Percentiles rank a stretch among this genome's conserved stretches.
Conservation (phyloP, 768 basidiomycete genomes). For the Pleurotus salmoneostramineus region DNA sequence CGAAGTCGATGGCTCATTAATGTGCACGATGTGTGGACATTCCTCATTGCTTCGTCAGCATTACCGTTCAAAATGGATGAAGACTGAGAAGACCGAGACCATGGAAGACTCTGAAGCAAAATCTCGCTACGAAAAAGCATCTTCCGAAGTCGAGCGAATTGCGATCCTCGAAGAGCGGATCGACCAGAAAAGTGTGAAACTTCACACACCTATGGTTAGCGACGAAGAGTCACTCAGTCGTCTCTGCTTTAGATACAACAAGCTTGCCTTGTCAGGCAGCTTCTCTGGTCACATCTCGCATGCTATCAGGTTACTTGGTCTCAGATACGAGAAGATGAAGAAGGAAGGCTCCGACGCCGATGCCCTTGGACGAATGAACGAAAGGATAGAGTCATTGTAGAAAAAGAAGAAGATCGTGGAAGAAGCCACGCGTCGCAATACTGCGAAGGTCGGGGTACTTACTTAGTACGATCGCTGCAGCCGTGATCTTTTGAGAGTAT, state of each 20-base stretch:
- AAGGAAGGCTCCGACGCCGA: slow-evolving; percentile 2
- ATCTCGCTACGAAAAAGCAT: slow-evolving; percentile 11
- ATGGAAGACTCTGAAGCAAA: slow-evolving; percentile 12
- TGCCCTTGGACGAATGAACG: neutral
- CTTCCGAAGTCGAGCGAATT: slow-evolving; percentile 7
- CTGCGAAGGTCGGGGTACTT: neutral
- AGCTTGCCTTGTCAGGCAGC: slow-evolving; percentile 14
- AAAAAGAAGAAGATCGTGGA: slow-evolving; percentile 7
- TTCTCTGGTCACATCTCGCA: slow-evolving; percentile 10
- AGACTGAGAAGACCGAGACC: slow-evolving; percentile 1
- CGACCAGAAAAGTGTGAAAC: neutral
- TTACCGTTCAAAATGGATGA: slow-evolving; percentile 12
- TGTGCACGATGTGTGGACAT: slow-evolving; percentile 13
- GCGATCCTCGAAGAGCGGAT: slow-evolving; percentile 1
- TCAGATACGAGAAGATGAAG: slow-evolving; percentile 4
- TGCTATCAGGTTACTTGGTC: slow-evolving; percentile 9
- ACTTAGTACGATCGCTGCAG: no score
- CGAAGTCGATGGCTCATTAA: neutral
- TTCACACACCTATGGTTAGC: neutral
- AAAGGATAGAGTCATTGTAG: slow-evolving; percentile 1
- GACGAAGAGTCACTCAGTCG: slow-evolving; percentile 1
- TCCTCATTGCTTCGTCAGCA: slow-evolving; percentile 11
- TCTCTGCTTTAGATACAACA: slow-evolving; percentile 6
- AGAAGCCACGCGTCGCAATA: neutral
- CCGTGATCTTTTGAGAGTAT: no score